Evolutionary conservation across 2,329 filamentous ascomycete species (phyloP), one percentile per base, ranked within the genome.

Genomic region (Eutypella sp.): DNA sequence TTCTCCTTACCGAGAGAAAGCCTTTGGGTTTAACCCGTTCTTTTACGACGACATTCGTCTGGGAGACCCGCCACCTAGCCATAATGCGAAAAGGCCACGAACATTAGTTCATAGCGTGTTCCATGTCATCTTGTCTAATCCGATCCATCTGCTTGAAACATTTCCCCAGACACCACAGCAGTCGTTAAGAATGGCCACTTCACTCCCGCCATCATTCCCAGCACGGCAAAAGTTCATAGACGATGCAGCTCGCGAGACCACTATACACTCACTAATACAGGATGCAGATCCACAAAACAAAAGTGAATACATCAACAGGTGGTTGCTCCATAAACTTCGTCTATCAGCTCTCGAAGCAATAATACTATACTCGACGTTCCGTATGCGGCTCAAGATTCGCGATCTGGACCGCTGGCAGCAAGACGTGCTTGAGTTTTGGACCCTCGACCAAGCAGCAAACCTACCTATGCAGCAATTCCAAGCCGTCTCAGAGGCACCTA

Each of bases 241-340:
- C 2, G 59, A 67, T 18, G 70, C 72, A 2, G 63, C 67, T 42
- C 78, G 75, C 47, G 76, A 79, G 54, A 68, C 66, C n/a, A 65
- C 64, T 25, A 78, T 78, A 42, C 61, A 71, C 37, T 66, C 59
- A 5, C 64, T 76, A 10, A 57, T 76, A 41, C 53, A 52, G 20
- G 67, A 69, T 3, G 54, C 60, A 3, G 55, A 64, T 10, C 54
- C 56, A 2, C 66, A 65, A 3, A 65, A 67, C 51, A 73, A 69
- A 50, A 60, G 58, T 1, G 70, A 76, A 41, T 75, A 68, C 46
- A 68, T 80, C 53, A 73, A 72, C 51, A 66, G 73, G 34, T 80
- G 77, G 76, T 60, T 80, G 3, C 64, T 79, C 11, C 72, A 79
- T 40, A 69, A 71, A 36, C 64, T 80, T 34, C 69, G 74, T 29